phyloP scores from a whole-genome alignment of 768 basidiomycete species.

The Gymnopilus junonius region DNA sequence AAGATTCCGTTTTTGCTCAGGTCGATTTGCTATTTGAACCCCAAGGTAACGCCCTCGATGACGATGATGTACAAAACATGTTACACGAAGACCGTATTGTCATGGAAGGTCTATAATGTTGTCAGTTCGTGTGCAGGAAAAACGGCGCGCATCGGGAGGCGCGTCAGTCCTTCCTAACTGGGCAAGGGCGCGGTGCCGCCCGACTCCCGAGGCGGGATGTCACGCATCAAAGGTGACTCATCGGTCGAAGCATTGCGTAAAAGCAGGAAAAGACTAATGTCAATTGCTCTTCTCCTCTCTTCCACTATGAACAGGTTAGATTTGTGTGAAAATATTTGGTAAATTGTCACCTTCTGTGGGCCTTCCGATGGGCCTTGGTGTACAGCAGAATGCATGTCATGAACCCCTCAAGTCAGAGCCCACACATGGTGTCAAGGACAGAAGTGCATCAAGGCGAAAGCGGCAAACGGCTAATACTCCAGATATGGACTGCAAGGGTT shows the following conservation, averaged over 20 bases:
- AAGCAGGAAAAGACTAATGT: conserved; percentile 3
- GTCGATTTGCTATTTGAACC: not conserved
- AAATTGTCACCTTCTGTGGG: conserved; percentile 2
- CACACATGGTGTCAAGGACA: conserved; percentile 1
- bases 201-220: not conserved
- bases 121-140: too few species aligned
- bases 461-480: not conserved
- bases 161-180: conserved; percentile 11
- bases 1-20: not conserved
- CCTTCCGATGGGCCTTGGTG: not conserved
- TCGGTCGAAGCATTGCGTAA: conserved; percentile 5
- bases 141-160: too few species aligned
- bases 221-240: conserved; percentile 17
- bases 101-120: not conserved
- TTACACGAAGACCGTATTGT: not conserved
- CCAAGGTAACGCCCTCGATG: not conserved
- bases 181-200: conserved; percentile 13
- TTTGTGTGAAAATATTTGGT: conserved; percentile 5
- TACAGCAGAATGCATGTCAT: not conserved
- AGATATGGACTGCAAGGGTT: not conserved
- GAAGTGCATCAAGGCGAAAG: not conserved
- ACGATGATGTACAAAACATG: not conserved
- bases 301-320: conserved; percentile 6
- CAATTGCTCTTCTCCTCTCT: not conserved
- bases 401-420: not conserved